Percentiles rank a stretch among this genome's conserved stretches.
These are phyloP conservation scores for Ogataea methanolica DNA, from an alignment of 805 yeast genomes.

Conservation along the genomic window DNA sequence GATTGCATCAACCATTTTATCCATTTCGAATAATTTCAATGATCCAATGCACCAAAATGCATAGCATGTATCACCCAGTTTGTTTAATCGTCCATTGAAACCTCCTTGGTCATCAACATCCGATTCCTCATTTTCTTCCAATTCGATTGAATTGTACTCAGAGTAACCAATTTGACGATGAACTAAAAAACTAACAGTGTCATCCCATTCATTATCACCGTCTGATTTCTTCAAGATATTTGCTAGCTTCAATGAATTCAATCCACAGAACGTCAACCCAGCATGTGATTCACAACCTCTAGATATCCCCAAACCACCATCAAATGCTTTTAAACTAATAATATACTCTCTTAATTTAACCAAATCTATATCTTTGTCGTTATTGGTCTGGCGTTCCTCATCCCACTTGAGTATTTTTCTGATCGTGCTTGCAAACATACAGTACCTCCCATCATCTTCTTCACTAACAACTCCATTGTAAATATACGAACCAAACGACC, in stretches of 20 bases:
- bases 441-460: conserved; percentile 67
- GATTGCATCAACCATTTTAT: conserved; percentile 31
- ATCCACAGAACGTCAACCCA: conserved; percentile 82
- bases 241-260: conserved; percentile 50
- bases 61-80: conserved; percentile 82
- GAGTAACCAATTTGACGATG: conserved; percentile 55
- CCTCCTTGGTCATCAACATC: conserved; percentile 64
- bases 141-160: conserved; percentile 24
- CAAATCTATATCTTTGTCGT: conserved; percentile 39
- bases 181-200: conserved; percentile 54
- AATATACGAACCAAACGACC: conserved; percentile 27
- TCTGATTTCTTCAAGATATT: conserved; percentile 24
- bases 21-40: conserved; percentile 36
- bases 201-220: conserved; percentile 23
- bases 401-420: conserved; percentile 40
- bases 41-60: conserved; percentile 77
- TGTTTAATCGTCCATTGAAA: conserved; percentile 83
- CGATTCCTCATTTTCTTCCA: conserved; percentile 24
- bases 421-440: conserved; percentile 69
- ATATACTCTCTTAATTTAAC: conserved; percentile 37
- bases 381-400: conserved; percentile 24
- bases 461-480: conserved; percentile 39
- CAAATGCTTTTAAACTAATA: conserved; percentile 32
- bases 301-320: conserved; percentile 69
- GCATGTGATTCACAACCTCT: conserved; percentile 66